phyloP scores from a whole-genome alignment of 495 filamentous ascomycete genomes.

The Xylaria bambusicola region DNA sequence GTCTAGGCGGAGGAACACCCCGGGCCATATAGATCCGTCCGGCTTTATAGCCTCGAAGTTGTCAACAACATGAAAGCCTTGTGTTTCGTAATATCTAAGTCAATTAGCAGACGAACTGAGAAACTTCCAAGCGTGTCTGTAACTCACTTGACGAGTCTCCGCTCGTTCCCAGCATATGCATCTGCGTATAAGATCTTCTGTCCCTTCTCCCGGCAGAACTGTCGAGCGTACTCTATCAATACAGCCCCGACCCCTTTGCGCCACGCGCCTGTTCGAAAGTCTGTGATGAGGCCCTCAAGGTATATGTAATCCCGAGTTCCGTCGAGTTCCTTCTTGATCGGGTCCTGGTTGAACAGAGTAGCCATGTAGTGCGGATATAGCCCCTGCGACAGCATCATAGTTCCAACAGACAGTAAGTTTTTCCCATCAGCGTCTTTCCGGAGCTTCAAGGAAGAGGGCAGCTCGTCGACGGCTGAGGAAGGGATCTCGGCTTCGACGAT shows the following conservation, averaged over 20 bases:
- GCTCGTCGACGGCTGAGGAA: background rate
- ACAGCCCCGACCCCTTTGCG: constrained; percentile 10
- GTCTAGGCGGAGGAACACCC: background rate
- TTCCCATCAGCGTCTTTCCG: constrained; percentile 4
- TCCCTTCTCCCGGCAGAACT: background rate
- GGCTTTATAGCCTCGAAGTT: background rate
- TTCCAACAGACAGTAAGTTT: background rate
- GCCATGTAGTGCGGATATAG: background rate
- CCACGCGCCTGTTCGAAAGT: background rate
- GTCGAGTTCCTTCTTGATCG: constrained; percentile 5
- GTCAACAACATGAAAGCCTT: constrained; percentile 2
- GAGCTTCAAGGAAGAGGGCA: background rate
- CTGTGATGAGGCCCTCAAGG: constrained; percentile 10
- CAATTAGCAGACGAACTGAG: background rate
- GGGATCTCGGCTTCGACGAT: constrained; percentile 12
- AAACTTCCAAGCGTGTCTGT: background rate
- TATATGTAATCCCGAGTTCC: constrained; percentile 7
- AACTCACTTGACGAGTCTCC: constrained; percentile 11
- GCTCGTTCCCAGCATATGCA: constrained; percentile 2
- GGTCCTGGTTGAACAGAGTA: background rate
- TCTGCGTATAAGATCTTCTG: background rate
- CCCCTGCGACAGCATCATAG: constrained; percentile 9
- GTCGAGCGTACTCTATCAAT: constrained; percentile 1
- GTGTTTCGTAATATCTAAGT: constrained; percentile 5
- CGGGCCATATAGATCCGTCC: constrained; percentile 4